Percentiles rank a stretch among this genome's conserved stretches.
Evolutionary conservation across 1,284 basidiomycete species (phyloP).

Genomic region (Pterula multifida): DNA sequence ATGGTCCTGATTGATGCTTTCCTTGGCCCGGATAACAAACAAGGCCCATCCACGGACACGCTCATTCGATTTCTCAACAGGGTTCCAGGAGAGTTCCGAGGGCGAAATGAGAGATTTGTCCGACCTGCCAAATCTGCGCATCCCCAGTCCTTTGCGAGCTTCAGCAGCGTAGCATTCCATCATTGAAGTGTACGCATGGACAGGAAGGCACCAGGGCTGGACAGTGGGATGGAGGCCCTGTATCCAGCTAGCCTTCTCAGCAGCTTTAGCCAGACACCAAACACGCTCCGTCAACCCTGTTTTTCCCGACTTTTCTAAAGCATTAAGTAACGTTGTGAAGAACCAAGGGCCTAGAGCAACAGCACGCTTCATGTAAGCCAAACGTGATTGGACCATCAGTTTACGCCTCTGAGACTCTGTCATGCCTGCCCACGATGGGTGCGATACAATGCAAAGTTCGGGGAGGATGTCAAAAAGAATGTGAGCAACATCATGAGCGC

Average conservation of each 20-base stretch:
- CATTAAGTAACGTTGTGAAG: slow-evolving; percentile 46
- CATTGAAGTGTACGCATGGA: slow-evolving; percentile 63
- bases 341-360: slow-evolving; percentile 44
- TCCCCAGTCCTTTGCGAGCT: slow-evolving; percentile 14
- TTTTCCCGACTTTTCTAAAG: slow-evolving; percentile 42
- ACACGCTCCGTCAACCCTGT: slow-evolving; percentile 49
- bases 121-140: slow-evolving; percentile 1
- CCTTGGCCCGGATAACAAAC: not conserved
- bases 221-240: slow-evolving; percentile 11
- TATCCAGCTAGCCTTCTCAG: slow-evolving; percentile 41
- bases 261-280: slow-evolving; percentile 45
- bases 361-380: slow-evolving; percentile 26
- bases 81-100: slow-evolving; percentile 5
- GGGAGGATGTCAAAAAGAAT: slow-evolving; percentile 44
- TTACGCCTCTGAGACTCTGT: slow-evolving; percentile 12
- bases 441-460: slow-evolving; percentile 29
- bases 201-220: slow-evolving; percentile 48
- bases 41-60: slow-evolving; percentile 3
- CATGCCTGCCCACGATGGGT: slow-evolving; percentile 22
- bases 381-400: slow-evolving; percentile 14
- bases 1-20: slow-evolving; percentile 3
- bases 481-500: slow-evolving; percentile 26
- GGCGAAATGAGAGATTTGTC: slow-evolving; percentile 12
- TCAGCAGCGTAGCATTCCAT: slow-evolving; percentile 47
- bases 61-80: slow-evolving; percentile 4